Base-by-base conservation (phyloP, 2,329 filamentous ascomycete species). In the Colletotrichum coccodes region DNA sequence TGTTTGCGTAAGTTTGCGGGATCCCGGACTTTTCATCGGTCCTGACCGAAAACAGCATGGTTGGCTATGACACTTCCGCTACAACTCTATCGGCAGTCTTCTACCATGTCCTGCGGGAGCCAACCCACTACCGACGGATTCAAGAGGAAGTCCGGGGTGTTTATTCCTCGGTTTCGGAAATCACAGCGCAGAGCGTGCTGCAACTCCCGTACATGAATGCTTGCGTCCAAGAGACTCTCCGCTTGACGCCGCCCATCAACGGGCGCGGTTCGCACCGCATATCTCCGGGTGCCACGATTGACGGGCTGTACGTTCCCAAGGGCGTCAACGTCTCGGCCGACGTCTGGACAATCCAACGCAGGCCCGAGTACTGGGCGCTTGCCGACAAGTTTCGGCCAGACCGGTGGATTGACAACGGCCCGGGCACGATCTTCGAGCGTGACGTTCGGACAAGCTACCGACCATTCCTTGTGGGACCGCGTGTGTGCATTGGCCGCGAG, bases 221-320 rank as follows among this genome's bases (percentile, higher is more conserved):
- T 36, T 82, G 88, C 30, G 81, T 88, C 68, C 86, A 88, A 70
- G 88, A 90, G 75, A 79, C 82, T 0, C 77, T 89, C n/a, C 82
- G 87, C 7, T 74, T 89, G 28, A 86, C 84, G 67, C 86, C 86
- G 2, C 82, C 86, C 1, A 86, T 84, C 0, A 66, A 66, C 40
- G 63, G 63, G 2, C 62, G 47, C 7, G 62, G 62, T 2, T 53
- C 46, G 3, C 62, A 65, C 32, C 56, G 62, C 21, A 54, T 65
- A 1, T 46, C 56, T 1, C 46, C 46, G 0, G 56, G 62, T 0
- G 38, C 56, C 23, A 49, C 14, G 16, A 65, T 65, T 23, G 62
- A 65, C 1, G 62, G 62, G 5, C 21, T 65, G 2, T 65, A 54
- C 28, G 56, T 65, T 1, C 62, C 62, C 6, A 54, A 46, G 8